Evolutionary conservation across 306 rosid genomes (phyloP), one percentile per base, ranked within the genome.

Genomic region (Castanea mollissima): DNA sequence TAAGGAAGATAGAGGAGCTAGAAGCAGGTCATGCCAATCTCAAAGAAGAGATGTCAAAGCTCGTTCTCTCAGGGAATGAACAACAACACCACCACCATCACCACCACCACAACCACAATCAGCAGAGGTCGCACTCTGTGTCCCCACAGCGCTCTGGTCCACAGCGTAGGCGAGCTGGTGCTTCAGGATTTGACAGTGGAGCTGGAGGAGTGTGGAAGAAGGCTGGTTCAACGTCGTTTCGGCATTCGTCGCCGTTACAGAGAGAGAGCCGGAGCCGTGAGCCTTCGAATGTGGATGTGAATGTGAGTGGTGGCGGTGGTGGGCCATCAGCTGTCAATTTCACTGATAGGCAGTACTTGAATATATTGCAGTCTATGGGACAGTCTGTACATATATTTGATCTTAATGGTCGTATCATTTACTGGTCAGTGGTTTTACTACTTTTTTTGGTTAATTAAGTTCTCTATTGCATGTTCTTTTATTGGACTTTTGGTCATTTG

Each of bases 311-410:
- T 21, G 88, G 71, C 5, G 70, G 64, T 14, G 19, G 76, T 25
- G 92, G 88, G 21, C 92, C 97, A 52, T 85, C 94, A 1, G 89
- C 94, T 16, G 91, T 88, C n/a, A 91, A 90, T 80, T 90, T 90
- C 65, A 89, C 89, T 38, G 89, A 90, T 69, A 87, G 74, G 67
- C 98, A 93, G 70, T 93, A 87, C 86, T 87, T 89, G 69, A 96
- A 90, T 87, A 96, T 93, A 68, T 87, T 96, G 91, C 97, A 96
- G 86, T 96, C 98, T 29, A 87, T 96, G 90, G 99, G 99, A 38
- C 99, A 93, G 69, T 79, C 98, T 76, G 92, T 96, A 74, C 93
- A 96, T 85, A 88, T 96, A 55, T 87, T 91, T 87, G 99, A 96
- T 92, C 92, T 85, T 57, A 74, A 72, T 58, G 83, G 83, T 75